Evolutionary conservation across 225 moss, liverwort and hornwort species (phyloP).

Genomic region (Polytrichum formosum): DNA sequence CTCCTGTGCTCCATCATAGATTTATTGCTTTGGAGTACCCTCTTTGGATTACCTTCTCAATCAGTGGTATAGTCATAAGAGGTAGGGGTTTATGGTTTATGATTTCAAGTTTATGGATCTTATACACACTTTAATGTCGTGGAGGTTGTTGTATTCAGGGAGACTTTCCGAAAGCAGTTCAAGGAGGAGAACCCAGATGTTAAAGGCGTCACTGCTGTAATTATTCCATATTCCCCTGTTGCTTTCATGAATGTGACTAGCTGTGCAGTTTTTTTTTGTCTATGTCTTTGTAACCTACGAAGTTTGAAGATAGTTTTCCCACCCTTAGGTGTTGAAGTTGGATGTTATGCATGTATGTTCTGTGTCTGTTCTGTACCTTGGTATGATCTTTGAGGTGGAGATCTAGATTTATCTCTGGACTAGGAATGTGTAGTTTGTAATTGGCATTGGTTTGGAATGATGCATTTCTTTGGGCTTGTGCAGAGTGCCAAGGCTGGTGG

Average conservation of each 20-base stretch:
- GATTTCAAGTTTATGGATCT: constrained; percentile 1
- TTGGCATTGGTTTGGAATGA: not conserved
- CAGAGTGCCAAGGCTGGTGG: constrained; percentile 61
- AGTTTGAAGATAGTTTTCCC: too few relatives aligned
- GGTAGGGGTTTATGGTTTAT: not conserved
- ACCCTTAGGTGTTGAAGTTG: too few relatives aligned
- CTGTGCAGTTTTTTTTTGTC: too few relatives aligned
- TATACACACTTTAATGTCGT: not conserved
- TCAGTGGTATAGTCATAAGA: too few relatives aligned
- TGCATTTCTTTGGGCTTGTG: constrained; percentile 1
- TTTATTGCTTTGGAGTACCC: too few relatives aligned
- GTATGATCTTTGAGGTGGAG: too few relatives aligned
- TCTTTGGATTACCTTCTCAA: too few relatives aligned
- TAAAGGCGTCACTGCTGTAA: constrained; percentile 54
- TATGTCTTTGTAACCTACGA: too few relatives aligned
- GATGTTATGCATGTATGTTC: too few relatives aligned
- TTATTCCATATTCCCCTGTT: not conserved
- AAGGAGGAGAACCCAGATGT: constrained; percentile 54
- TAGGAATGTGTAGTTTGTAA: too few relatives aligned
- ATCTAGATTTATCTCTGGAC: too few relatives aligned
- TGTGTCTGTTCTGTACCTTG: too few relatives aligned
- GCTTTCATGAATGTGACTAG: not conserved
- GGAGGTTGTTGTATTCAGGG: constrained; percentile 27
- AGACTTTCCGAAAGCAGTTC: constrained; percentile 54
- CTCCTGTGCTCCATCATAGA: not conserved